Percentiles rank a stretch among this genome's conserved stretches.
These are phyloP conservation scores for Naematelia aurantialba DNA, from an alignment of 768 basidiomycete species.

Conservation along the genomic window DNA sequence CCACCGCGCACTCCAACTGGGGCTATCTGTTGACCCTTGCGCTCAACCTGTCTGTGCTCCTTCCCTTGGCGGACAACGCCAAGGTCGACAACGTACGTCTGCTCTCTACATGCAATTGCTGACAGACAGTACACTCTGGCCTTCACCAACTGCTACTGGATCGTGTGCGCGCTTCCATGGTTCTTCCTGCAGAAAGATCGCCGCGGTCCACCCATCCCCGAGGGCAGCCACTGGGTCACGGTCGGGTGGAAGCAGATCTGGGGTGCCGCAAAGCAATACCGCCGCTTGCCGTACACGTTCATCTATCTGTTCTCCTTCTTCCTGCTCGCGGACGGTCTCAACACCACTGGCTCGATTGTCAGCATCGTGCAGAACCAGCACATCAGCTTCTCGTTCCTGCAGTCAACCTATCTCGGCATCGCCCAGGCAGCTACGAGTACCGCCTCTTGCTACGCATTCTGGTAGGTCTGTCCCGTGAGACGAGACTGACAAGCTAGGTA, in stretches of 20 bases:
- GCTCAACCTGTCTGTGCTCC: conserved; percentile 66
- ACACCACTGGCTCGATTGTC: conserved; percentile 72
- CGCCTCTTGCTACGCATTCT: conserved; percentile 56
- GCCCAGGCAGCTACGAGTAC: conserved; percentile 73
- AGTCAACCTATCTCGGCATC: conserved; percentile 74
- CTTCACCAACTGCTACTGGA: conserved; percentile 54
- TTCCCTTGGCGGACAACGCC: conserved; percentile 61
- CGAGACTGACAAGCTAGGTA: conserved; percentile 48
- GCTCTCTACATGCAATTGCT: background rate
- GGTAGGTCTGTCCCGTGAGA: conserved; percentile 49
- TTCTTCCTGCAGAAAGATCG: conserved; percentile 66
- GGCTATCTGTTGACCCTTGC: conserved; percentile 66
- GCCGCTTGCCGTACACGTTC: conserved; percentile 68
- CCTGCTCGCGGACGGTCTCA: conserved; percentile 72
- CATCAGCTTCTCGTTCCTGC: conserved; percentile 70
- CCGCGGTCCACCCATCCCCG: conserved; percentile 62
- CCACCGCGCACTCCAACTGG: conserved; percentile 55
- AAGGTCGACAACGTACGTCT: conserved; percentile 59
- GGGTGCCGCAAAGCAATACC: conserved; percentile 62
- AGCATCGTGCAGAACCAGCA: conserved; percentile 69
- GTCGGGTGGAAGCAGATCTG: conserved; percentile 68
- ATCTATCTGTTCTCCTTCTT: conserved; percentile 72
- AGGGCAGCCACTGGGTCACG: conserved; percentile 58
- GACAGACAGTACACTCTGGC: conserved; percentile 13
- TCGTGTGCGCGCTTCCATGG: conserved; percentile 71